A percentile compares a stretch with the other conserved stretches of the same genome.
phyloP scores from a whole-genome alignment of 257 asterid genomes.

The Przewalskia tangutica region DNA sequence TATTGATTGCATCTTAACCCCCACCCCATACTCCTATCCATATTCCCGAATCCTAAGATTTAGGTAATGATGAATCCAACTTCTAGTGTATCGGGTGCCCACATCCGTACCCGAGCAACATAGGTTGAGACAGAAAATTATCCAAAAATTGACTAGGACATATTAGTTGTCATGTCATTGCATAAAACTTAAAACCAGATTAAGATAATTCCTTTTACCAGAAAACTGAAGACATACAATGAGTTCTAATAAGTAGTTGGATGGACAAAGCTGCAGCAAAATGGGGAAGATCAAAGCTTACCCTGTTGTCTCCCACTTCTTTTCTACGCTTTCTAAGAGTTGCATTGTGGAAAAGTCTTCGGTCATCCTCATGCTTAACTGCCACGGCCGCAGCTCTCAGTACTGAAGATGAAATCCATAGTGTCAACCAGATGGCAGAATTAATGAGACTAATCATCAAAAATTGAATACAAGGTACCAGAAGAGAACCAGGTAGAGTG shows the following conservation, averaged over 20 bases:
- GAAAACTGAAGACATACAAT: neutral
- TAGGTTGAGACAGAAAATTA: neutral
- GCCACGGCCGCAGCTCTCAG: constrained; percentile 93
- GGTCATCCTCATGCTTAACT: constrained; percentile 90
- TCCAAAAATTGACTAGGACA: neutral
- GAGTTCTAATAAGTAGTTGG: constrained; percentile 1
- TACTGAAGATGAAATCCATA: constrained; percentile 36
- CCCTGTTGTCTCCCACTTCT: constrained; percentile 78
- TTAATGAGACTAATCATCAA: constrained; percentile 3
- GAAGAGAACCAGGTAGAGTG: neutral
- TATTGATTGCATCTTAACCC: neutral
- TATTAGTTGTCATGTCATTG: neutral
- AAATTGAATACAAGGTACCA: neutral
- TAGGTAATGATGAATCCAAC: neutral
- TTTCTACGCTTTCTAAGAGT: constrained; percentile 85
- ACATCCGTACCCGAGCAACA: neutral
- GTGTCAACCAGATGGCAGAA: constrained; percentile 2
- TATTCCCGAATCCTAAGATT: neutral
- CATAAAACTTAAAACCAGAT: neutral
- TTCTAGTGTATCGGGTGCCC: neutral
- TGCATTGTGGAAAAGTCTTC: constrained; percentile 83
- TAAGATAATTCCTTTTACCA: neutral
- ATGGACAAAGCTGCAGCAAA: constrained; percentile 1
- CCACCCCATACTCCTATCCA: neutral
- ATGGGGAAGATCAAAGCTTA: constrained; percentile 21